These are phyloP conservation scores for Aureobasidium leucospermi DNA, from an alignment of 2,329 filamentous ascomycete genomes.

Conservation along the genomic window DNA sequence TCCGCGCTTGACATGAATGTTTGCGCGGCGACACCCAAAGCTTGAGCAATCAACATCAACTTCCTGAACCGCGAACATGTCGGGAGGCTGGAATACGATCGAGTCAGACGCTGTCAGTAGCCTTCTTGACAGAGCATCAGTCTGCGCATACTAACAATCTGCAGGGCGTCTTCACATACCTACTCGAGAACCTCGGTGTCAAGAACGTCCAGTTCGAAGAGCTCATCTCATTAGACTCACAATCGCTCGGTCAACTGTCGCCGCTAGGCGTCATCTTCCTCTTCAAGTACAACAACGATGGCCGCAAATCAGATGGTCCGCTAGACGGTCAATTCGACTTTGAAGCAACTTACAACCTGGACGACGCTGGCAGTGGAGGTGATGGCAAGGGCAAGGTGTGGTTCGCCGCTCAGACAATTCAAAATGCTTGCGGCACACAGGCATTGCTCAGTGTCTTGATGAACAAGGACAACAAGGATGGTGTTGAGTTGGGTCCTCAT, in stretches of 20 bases:
- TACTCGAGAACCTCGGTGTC: constrained; percentile 87
- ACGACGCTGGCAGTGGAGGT: constrained; percentile 34
- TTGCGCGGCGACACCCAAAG: neutral
- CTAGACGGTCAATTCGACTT: constrained; percentile 77
- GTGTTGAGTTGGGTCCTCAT: constrained; percentile 64
- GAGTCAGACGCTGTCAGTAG: constrained; percentile 83
- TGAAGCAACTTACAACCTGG: constrained; percentile 46
- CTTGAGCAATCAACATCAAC: neutral
- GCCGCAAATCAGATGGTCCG: constrained; percentile 57
- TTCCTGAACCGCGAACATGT: constrained; percentile 20
- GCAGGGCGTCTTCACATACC: constrained; percentile 91
- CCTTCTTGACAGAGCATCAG: neutral
- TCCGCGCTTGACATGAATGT: constrained; percentile 4
- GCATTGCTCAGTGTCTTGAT: constrained; percentile 85
- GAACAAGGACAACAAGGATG: constrained; percentile 54
- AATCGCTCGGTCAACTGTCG: constrained; percentile 57
- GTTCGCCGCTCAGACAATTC: constrained; percentile 95
- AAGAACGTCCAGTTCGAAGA: constrained; percentile 96
- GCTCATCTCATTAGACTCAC: constrained; percentile 78
- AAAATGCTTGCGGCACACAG: constrained; percentile 97
- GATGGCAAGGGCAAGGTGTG: constrained; percentile 49
- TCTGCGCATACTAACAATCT: neutral
- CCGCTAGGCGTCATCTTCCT: constrained; percentile 83
- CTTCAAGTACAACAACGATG: constrained; percentile 85
- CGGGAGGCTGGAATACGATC: constrained; percentile 90